Evolutionary conservation across 441 rosid species (phyloP).

Genomic region (Erodium trifolium): DNA sequence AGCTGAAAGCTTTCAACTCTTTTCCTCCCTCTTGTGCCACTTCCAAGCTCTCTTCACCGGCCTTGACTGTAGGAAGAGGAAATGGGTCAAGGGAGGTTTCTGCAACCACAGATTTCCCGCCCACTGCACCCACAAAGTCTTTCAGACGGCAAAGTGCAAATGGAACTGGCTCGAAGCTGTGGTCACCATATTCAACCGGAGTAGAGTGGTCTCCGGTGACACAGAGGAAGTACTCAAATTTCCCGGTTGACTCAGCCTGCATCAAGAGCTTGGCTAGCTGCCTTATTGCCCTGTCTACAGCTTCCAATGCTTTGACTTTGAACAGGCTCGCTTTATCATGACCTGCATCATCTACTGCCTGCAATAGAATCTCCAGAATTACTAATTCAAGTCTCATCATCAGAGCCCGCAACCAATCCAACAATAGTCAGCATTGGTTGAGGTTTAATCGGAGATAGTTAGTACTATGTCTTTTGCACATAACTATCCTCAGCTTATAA

Average conservation of each 20-base stretch:
- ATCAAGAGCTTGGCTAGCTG: conserved; percentile 83
- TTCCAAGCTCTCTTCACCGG: conserved; percentile 30
- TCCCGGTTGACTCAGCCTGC: conserved; percentile 56
- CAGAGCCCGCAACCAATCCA: conserved; percentile 1
- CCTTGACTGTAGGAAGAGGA: conserved; percentile 54
- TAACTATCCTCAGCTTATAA: no score
- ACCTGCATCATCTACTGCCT: conserved; percentile 95
- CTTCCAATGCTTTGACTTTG: conserved; percentile 12
- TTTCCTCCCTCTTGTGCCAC: conserved; percentile 19
- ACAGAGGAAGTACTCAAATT: conserved; percentile 55
- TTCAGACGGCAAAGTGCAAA: conserved; percentile 55
- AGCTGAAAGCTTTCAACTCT: conserved; percentile 24
- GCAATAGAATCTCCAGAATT: conserved; percentile 15
- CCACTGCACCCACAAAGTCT: conserved; percentile 59
- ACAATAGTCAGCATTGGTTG: background rate
- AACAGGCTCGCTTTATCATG: conserved; percentile 82
- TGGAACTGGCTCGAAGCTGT: conserved; percentile 92
- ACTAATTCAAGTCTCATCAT: no score
- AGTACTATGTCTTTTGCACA: no score
- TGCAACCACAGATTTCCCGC: conserved; percentile 49
- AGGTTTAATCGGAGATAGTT: no score
- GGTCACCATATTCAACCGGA: conserved; percentile 93
- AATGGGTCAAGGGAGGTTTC: conserved; percentile 63
- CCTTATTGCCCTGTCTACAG: conserved; percentile 56
- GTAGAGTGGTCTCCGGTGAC: conserved; percentile 94